Base-by-base conservation (phyloP, 306 rosid genomes). In the Quercus gilva region DNA sequence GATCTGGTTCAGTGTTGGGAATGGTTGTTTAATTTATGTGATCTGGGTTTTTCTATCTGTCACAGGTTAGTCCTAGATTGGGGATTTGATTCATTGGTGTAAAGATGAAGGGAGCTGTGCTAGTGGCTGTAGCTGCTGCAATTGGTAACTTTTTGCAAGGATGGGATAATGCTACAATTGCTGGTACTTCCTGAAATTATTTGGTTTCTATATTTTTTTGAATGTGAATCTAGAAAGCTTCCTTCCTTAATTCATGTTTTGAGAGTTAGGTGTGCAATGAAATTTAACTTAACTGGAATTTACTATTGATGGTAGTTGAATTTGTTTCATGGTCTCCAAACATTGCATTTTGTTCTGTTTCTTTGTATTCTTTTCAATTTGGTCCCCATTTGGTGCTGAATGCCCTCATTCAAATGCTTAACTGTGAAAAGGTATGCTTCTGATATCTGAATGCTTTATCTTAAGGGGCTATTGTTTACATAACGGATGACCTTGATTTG, bases 111-210 rank as follows among this genome's bases (percentile, higher is more conserved):
- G 94, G 97, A 61, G 94, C 93, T 14, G 90, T 78, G 19, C 73
- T 93, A 11, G 98, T 93, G 68, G 97, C 97, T 82, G 76, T 91
- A 76, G 98, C 97, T 14, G 98, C 98, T 72, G 80, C 98, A 74
- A 82, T 93, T 57, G 98, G 98, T 2, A 93, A 91, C 86, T 85
- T 93, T 55, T 91, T 93, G 20, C 97, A 93, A 74, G 98, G 98
- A 83, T 91, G 98, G 98, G 98, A 93, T 84, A 93, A 93, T 85
- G 98, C 98, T 75, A 88, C 94, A 80, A 93, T 93, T 81, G 98
- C 98, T 29, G 98, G 98, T 93, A 88, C 15, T 5, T 31, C 72
- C 12, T 68, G 56, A 57, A 20, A 37, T 5, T 26, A 13, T 10
- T 41, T 6, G 51, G 19, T 43, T 60, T 12, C 51, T 68, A 12